Evolutionary conservation across 768 basidiomycete species (phyloP).

Genomic region (Tephrocybe sp.): DNA sequence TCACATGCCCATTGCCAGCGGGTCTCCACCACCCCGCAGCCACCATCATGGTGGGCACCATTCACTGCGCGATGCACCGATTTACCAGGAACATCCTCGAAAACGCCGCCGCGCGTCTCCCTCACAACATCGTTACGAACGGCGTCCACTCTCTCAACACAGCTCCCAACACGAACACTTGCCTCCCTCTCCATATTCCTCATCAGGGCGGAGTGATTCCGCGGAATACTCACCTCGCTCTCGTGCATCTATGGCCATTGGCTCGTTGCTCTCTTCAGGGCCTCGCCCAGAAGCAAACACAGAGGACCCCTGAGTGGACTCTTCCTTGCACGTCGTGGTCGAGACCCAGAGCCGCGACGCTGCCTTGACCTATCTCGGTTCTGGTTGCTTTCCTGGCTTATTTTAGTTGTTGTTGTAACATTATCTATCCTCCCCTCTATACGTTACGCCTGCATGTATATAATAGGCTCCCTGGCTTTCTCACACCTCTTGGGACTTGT

Average conservation of each 20-base stretch:
- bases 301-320: conserved; percentile 28
- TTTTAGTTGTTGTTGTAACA: conserved; percentile 15
- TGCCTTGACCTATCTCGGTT: neutral
- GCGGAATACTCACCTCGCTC: conserved; percentile 72
- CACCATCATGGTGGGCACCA: conserved; percentile 29
- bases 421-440: conserved; percentile 5
- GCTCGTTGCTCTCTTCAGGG: conserved; percentile 60
- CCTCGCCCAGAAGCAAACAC: conserved; percentile 38
- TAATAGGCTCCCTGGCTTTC: conserved; percentile 9
- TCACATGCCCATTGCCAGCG: conserved; percentile 32
- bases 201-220: conserved; percentile 63
- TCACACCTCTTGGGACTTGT: conserved; percentile 5
- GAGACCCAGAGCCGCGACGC: neutral
- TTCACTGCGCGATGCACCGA: conserved; percentile 32
- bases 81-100: conserved; percentile 40
- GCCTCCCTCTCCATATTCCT: conserved; percentile 75
- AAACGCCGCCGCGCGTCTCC: conserved; percentile 67
- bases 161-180: conserved; percentile 42
- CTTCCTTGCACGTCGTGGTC: conserved; percentile 9
- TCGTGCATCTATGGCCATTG: conserved; percentile 78
- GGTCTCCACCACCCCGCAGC: conserved; percentile 34
- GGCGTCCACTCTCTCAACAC: conserved; percentile 32
- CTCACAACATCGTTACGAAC: conserved; percentile 47
- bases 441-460: conserved; percentile 8
- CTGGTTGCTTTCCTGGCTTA: conserved; percentile 7